These are phyloP conservation scores for Botryococcus braunii DNA, from an alignment of 163 green algal genomes.

Conservation along the genomic window DNA sequence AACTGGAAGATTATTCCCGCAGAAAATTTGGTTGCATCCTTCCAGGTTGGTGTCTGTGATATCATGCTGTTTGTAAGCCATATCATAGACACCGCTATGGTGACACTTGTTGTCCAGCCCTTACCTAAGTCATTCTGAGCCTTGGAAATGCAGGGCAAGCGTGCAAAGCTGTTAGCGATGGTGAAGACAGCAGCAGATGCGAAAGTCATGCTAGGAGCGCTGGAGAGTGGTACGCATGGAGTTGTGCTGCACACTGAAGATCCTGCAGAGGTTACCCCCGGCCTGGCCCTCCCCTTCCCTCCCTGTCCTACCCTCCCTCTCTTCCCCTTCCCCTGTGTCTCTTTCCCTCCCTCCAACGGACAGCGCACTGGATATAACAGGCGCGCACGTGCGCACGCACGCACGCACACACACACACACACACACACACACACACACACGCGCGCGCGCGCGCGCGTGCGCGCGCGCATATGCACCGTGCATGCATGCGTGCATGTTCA, in stretches of 20 bases:
- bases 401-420: no score
- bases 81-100: not conserved
- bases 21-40: constrained; percentile 84
- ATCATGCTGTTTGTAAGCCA: not conserved
- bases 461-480: no score
- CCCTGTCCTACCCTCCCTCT: no score
- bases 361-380: no score
- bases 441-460: no score
- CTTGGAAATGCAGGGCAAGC: not conserved
- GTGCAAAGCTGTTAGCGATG: constrained; percentile 48
- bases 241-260: constrained; percentile 68
- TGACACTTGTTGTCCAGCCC: no score
- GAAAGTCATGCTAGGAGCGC: constrained; percentile 61
- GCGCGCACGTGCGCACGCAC: no score
- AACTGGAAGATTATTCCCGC: constrained; percentile 81
- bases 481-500: no score
- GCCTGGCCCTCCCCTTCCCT: no score
- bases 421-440: no score
- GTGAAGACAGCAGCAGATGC: constrained; percentile 40
- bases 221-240: constrained; percentile 62
- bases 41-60: constrained; percentile 31
- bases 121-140: not conserved
- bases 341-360: no score
- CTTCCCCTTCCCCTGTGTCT: no score
- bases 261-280: constrained; percentile 32